Conservation (phyloP, 768 basidiomycete species). For the Amanita muscaria region DNA sequence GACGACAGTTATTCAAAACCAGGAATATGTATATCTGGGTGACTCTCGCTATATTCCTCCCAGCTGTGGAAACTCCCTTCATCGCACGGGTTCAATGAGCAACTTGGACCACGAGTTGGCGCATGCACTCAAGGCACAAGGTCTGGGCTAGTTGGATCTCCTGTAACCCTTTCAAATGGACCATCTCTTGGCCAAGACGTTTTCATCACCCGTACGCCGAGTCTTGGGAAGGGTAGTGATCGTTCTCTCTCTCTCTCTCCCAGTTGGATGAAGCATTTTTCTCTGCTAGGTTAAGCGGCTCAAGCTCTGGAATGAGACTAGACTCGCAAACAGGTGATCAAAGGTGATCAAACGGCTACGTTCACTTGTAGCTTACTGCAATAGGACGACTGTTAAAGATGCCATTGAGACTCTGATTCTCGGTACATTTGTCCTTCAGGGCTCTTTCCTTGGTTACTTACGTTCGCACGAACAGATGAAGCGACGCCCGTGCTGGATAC, state of each 20-base stretch:
- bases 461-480: too few relatives aligned
- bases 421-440: too few relatives aligned
- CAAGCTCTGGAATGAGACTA: slow-evolving; percentile 20
- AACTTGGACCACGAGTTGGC: slow-evolving; percentile 53
- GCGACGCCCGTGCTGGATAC: too few relatives aligned
- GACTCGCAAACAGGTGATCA: slow-evolving; percentile 22
- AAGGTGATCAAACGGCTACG: too few relatives aligned
- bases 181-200: slow-evolving; percentile 37
- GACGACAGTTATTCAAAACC: slow-evolving; percentile 66
- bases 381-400: too few relatives aligned
- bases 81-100: slow-evolving; percentile 66
- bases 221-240: slow-evolving; percentile 24
- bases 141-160: slow-evolving; percentile 42
- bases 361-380: too few relatives aligned
- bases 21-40: slow-evolving; percentile 62
- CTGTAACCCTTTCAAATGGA: slow-evolving; percentile 68
- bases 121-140: slow-evolving; percentile 29
- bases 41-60: slow-evolving; percentile 68
- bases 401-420: too few relatives aligned
- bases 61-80: slow-evolving; percentile 33
- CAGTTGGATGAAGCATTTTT: slow-evolving; percentile 30
- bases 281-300: slow-evolving; percentile 25
- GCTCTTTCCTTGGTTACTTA: too few relatives aligned
- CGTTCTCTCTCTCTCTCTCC: slow-evolving; percentile 19
- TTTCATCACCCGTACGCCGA: slow-evolving; percentile 36